A percentile compares a stretch with the other conserved stretches of the same genome.
Evolutionary conservation across 2,329 filamentous ascomycete genomes (phyloP).

Genomic region (Neonectria coccinea): DNA sequence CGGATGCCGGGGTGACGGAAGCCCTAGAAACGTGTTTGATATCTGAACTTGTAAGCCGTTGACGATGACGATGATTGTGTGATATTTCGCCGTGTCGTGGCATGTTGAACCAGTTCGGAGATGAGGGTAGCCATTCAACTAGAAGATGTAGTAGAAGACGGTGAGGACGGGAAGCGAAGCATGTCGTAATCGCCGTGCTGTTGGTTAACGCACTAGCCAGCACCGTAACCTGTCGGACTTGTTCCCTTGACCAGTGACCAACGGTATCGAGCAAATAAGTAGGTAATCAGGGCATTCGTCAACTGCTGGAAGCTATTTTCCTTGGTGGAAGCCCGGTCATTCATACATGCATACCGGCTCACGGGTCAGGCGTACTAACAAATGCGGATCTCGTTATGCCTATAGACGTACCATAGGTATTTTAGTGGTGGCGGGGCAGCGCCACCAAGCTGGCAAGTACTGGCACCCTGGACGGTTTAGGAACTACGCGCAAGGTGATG

Average conservation of each 20-base stretch:
- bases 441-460: slow-evolving; percentile 11
- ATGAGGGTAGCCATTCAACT: background rate
- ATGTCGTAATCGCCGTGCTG: background rate
- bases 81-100: background rate
- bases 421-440: slow-evolving; percentile 15
- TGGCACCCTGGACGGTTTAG: slow-evolving; percentile 24
- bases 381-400: background rate
- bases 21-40: slow-evolving; percentile 5
- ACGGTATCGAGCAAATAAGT: background rate
- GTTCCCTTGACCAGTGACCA: background rate
- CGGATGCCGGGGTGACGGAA: slow-evolving; percentile 30
- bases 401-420: slow-evolving; percentile 27
- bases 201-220: background rate
- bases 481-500: slow-evolving; percentile 34
- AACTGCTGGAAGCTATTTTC: background rate
- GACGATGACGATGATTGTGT: background rate
- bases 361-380: background rate
- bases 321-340: background rate
- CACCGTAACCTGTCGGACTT: background rate
- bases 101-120: background rate
- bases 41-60: slow-evolving; percentile 27
- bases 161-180: slow-evolving; percentile 2
- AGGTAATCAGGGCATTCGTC: background rate
- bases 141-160: background rate
- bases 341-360: slow-evolving; percentile 27